Evolutionary conservation across 352 stramenopile genomes (phyloP), one percentile per base, ranked within the genome.

Genomic region (Stramenopiles sp.): DNA sequence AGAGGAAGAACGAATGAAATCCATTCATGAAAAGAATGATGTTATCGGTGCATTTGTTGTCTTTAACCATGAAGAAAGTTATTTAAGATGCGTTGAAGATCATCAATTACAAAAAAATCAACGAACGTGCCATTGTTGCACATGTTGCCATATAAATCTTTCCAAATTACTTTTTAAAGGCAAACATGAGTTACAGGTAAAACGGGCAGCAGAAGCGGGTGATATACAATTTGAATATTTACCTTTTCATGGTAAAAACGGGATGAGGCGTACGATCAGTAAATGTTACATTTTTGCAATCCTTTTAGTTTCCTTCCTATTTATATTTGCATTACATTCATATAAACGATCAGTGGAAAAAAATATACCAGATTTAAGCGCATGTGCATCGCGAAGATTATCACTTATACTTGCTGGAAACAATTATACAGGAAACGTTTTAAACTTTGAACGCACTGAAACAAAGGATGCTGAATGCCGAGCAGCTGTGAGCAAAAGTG

Each of bases 41-140:
- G 53, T 69, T 20, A 27, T 69, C 20, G 20, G 20, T 23, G 53
- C 53, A 27, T 69, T 69, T 27, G 53, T 69, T 23, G 27, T 69
- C 27, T 69, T 69, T 69, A 69, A 69, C 53, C 53, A 69, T 27
- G 53, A 69, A 69, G 53, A 69, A 69, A 69, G 53, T 69, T 69
- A 69, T 69, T 69, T 69, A 27, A 69, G 53, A 69, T 69, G 53
- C 27, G 27, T 69, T 20, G 53, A 69, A 69, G 53, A 69, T 69
- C 27, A 69, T 69, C 20, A 20, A 27, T 69, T 69, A 69, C 53
- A 69, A 27, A 20, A 27, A 23, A 69, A 69, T 27, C 53, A 69
- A 27, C 20, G 53, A 69, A 23, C 27, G 20, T 69, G 53, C 53
- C 20, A 20, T 20, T 69, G 53, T 69, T 69, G 53, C 53, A 69